Evolutionary conservation across 768 basidiomycete genomes (phyloP).

Genomic region (Lactarius pseudohatsudake): DNA sequence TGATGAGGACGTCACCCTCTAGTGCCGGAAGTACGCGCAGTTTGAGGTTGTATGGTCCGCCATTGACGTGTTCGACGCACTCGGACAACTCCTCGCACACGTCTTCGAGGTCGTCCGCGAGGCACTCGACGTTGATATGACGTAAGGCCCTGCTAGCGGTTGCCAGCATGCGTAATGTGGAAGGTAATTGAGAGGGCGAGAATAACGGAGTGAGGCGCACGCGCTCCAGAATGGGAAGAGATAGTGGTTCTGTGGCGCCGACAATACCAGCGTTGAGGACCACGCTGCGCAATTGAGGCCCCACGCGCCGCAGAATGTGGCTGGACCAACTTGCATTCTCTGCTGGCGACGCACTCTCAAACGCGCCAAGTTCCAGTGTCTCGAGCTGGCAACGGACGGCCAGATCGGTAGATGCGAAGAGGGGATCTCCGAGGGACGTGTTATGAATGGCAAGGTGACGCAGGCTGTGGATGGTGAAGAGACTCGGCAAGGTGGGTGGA

Average conservation of each 20-base stretch:
- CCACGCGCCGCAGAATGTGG: slow-evolving; percentile 21
- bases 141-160: slow-evolving; percentile 15
- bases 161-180: slow-evolving; percentile 20
- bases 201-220: slow-evolving; percentile 27
- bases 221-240: slow-evolving; percentile 19
- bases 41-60: slow-evolving; percentile 23
- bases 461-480: slow-evolving; percentile 22
- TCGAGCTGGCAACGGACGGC: slow-evolving; percentile 14
- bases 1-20: slow-evolving; percentile 19
- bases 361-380: slow-evolving; percentile 26
- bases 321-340: slow-evolving; percentile 23
- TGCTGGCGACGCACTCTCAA: slow-evolving; percentile 20
- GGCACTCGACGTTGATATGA: slow-evolving; percentile 27
- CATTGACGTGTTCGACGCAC: slow-evolving; percentile 27
- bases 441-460: slow-evolving; percentile 27
- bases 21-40: slow-evolving; percentile 26
- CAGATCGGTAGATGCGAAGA: slow-evolving; percentile 19
- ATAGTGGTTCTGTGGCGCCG: slow-evolving; percentile 2
- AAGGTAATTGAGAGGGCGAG: slow-evolving; percentile 23
- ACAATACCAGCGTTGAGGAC: slow-evolving; percentile 18
- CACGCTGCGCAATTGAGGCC: slow-evolving; percentile 14
- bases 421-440: slow-evolving; percentile 25
- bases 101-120: slow-evolving; percentile 28
- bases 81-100: slow-evolving; percentile 27
- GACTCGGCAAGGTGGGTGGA: slow-evolving; percentile 8